Conservation (phyloP, 371 early-diverging fungal species). For the Mortierella sp. region DNA sequence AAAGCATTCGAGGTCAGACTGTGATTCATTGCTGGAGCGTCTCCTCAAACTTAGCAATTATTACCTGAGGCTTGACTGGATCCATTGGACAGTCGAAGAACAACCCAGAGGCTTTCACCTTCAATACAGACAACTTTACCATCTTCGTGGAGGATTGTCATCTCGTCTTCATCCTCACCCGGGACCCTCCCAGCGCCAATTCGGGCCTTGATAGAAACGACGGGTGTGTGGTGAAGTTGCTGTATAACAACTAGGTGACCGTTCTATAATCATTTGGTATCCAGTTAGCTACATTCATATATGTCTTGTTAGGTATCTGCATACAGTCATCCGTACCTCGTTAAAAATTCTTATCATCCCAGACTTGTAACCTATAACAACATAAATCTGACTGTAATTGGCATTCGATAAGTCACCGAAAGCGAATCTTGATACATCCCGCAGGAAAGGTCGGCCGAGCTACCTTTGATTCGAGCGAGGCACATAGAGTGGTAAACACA, state of each 20-base stretch:
- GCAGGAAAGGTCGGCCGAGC: not conserved
- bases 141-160: constrained; percentile 66
- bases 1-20: not conserved
- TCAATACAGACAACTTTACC: constrained; percentile 70
- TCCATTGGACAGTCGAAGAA: constrained; percentile 64
- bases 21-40: not conserved
- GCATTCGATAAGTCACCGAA: not conserved
- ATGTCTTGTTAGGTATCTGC: not conserved
- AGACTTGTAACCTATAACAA: constrained; percentile 71
- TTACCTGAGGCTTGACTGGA: constrained; percentile 27
- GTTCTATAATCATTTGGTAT: not conserved
- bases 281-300: not conserved
- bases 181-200: constrained; percentile 54
- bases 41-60: not conserved
- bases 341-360: constrained; percentile 75
- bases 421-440: not conserved
- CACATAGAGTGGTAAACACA: constrained; percentile 69
- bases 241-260: constrained; percentile 70
- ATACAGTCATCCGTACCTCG: constrained; percentile 53
- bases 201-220: constrained; percentile 65
- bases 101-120: constrained; percentile 74
- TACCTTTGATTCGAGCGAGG: constrained; percentile 69
- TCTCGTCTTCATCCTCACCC: constrained; percentile 70
- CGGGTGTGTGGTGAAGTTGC: constrained; percentile 64
- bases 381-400: constrained; percentile 63